Conservation (phyloP, 2,329 filamentous ascomycete species). For the Ophiostoma sp. region DNA sequence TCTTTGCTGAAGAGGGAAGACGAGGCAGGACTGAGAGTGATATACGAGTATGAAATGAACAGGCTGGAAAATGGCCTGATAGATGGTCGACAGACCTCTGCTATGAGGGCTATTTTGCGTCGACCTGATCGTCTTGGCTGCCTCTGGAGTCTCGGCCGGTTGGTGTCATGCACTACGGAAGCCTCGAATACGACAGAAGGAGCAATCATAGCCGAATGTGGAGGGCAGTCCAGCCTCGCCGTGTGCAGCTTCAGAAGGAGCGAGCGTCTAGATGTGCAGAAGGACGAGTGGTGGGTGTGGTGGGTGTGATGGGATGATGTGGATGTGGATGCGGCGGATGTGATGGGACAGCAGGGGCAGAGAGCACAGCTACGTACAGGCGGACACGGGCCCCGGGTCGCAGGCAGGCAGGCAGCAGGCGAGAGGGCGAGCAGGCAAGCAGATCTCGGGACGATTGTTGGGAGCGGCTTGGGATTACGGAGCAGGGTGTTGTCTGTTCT, state of each 20-base stretch:
- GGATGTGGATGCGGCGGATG: background rate
- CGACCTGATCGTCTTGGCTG: too few species aligned
- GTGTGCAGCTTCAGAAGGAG: background rate
- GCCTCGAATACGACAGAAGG: background rate
- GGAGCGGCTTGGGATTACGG: too few species aligned
- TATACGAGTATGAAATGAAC: background rate
- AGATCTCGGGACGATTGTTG: too few species aligned
- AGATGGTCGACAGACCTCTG: too few species aligned
- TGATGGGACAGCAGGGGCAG: background rate
- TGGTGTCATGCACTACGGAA: background rate
- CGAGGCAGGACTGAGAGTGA: background rate
- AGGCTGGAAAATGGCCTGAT: background rate
- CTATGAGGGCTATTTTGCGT: too few species aligned
- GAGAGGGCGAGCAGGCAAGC: too few species aligned
- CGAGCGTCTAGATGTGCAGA: background rate
- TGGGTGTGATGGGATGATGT: background rate
- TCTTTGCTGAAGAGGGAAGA: background rate
- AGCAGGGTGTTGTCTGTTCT: too few species aligned
- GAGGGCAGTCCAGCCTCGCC: background rate
- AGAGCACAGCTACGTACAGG: background rate
- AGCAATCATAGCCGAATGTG: background rate
- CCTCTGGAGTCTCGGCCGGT: too few species aligned
- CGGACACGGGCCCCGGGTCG: too few species aligned
- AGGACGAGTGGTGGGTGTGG: background rate
- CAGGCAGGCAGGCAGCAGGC: too few species aligned